phyloP scores from a whole-genome alignment of 495 filamentous ascomycete species.

The Lasiosphaeris hirsuta region DNA sequence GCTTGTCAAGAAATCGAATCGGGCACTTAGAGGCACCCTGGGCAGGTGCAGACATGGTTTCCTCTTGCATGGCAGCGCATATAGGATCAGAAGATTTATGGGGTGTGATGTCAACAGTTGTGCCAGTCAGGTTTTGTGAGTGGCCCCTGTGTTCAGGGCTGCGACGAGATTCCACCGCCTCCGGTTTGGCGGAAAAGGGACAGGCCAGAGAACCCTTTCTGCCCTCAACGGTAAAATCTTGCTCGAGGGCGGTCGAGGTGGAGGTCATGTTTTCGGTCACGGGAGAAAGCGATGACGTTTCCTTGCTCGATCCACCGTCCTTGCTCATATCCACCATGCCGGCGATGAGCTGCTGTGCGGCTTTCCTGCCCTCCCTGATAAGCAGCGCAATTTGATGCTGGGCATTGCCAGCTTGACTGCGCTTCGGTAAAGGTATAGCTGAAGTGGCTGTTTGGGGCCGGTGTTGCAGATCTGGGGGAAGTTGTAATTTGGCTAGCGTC shows the following conservation, averaged over 20 bases:
- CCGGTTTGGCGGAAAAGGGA: slow-evolving; percentile 47
- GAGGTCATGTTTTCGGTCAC: slow-evolving; percentile 39
- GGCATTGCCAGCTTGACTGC: slow-evolving; percentile 34
- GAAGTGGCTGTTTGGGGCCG: slow-evolving; percentile 40
- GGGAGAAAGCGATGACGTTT: slow-evolving; percentile 36
- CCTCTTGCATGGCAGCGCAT: slow-evolving; percentile 55
- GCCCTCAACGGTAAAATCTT: slow-evolving; percentile 62
- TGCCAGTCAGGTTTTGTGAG: slow-evolving; percentile 23
- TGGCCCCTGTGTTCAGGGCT: neutral
- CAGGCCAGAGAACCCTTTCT: slow-evolving; percentile 59
- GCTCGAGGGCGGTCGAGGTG: slow-evolving; percentile 55
- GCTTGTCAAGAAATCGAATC: slow-evolving; percentile 83
- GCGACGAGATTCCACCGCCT: neutral
- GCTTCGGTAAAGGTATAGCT: slow-evolving; percentile 50
- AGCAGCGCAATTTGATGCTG: slow-evolving; percentile 53
- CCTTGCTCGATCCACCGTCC: slow-evolving; percentile 36
- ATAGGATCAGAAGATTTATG: slow-evolving; percentile 57
- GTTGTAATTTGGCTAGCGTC: slow-evolving; percentile 53
- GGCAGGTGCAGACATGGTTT: slow-evolving; percentile 48
- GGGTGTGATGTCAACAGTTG: slow-evolving; percentile 30
- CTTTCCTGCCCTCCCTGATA: slow-evolving; percentile 53
- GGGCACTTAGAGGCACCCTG: slow-evolving; percentile 64
- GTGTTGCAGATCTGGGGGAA: slow-evolving; percentile 48
- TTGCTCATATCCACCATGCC: slow-evolving; percentile 37
- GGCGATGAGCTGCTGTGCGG: slow-evolving; percentile 43